These are phyloP conservation scores for Acorus gramineus DNA, from an alignment of 106 monocot genomes.

Conservation along the genomic window DNA sequence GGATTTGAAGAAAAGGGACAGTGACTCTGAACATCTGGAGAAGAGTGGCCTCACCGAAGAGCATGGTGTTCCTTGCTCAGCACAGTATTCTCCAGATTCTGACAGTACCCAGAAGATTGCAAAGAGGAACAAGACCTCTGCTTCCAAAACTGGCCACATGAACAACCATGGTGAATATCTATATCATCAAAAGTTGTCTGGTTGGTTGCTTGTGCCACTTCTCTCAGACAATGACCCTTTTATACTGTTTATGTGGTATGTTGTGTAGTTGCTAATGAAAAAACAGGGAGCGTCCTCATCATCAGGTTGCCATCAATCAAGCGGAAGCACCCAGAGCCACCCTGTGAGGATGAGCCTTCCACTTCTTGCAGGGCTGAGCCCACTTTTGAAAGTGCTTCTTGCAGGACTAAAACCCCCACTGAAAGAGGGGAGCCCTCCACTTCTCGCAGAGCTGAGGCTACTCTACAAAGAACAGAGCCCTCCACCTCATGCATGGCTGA, in stretches of 20 bases:
- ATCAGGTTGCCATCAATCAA: conserved; percentile 30
- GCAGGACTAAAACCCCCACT: too few species aligned
- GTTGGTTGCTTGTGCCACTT: too few species aligned
- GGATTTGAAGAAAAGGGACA: conserved; percentile 11
- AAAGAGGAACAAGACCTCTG: conserved; percentile 31
- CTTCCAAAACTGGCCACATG: neutral
- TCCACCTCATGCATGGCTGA: too few species aligned
- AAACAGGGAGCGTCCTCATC: conserved; percentile 20
- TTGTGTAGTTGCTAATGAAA: neutral
- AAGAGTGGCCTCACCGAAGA: conserved; percentile 79
- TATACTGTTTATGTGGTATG: too few species aligned
- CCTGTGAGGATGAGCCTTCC: neutral
- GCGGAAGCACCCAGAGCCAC: conserved; percentile 1
- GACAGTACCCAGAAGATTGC: conserved; percentile 49
- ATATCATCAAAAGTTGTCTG: too few species aligned
- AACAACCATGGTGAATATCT: neutral
- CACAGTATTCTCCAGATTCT: conserved; percentile 23
- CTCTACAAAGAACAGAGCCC: too few species aligned
- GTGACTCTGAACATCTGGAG: conserved; percentile 33
- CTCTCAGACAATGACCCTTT: too few species aligned
- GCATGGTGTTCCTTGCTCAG: conserved; percentile 15
- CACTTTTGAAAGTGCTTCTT: too few species aligned
- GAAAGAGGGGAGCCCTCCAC: too few species aligned
- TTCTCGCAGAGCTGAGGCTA: too few species aligned
- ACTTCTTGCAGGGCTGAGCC: too few species aligned